These are phyloP conservation scores for Gillenia trifoliata DNA, from an alignment of 306 rosid genomes.

Conservation along the genomic window DNA sequence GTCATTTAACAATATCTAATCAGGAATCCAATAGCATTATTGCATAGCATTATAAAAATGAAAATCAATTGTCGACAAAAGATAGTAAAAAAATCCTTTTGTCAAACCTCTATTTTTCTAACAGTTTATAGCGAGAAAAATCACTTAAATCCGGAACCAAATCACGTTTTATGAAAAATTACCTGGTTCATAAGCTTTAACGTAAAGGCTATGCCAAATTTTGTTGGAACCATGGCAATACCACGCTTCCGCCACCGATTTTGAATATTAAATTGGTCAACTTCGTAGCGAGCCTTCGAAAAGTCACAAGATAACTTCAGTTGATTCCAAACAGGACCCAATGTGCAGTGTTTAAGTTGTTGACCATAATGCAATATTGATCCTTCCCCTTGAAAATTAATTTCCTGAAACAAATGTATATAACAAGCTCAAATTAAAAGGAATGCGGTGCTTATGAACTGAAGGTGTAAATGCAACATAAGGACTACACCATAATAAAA, in stretches of 20 bases:
- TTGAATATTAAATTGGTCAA: conserved; percentile 52
- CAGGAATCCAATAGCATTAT: neutral
- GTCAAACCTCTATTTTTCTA: neutral
- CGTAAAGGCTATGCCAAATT: conserved; percentile 92
- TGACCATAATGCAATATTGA: conserved; percentile 75
- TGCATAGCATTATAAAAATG: neutral
- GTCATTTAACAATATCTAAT: conserved; percentile 19
- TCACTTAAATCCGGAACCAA: neutral
- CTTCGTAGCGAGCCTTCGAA: conserved; percentile 58
- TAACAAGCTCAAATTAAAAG: conserved; percentile 16
- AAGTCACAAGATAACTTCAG: conserved; percentile 70
- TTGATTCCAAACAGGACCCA: conserved; percentile 67
- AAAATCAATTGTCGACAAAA: neutral
- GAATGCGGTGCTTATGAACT: conserved; percentile 14
- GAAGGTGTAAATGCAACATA: conserved; percentile 1
- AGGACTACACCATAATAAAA: neutral
- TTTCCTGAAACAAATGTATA: conserved; percentile 49
- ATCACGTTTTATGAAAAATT: conserved; percentile 4
- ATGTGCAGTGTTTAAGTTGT: conserved; percentile 64
- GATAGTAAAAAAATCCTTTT: neutral
- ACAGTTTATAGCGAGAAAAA: neutral
- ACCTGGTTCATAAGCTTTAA: conserved; percentile 93
- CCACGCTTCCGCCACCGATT: conserved; percentile 96
- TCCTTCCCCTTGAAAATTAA: conserved; percentile 92
- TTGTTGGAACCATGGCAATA: conserved; percentile 82